phyloP scores from a whole-genome alignment of 2,329 filamentous ascomycete genomes.

The Colletotrichum sp. region DNA sequence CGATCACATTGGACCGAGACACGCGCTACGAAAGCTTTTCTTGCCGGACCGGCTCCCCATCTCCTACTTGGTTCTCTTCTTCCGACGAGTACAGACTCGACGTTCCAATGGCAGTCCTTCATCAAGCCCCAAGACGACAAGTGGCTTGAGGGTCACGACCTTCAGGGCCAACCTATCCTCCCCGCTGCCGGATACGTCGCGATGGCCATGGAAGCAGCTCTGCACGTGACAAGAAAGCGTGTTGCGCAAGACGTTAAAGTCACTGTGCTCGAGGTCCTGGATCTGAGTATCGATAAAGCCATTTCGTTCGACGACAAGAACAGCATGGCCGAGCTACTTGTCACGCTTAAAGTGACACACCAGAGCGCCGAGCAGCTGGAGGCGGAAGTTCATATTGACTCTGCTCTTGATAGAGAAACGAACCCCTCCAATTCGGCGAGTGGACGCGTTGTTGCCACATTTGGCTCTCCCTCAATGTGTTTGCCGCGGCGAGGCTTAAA shows the following conservation, averaged over 20 bases:
- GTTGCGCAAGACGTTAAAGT: not conserved
- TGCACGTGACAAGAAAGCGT: not conserved
- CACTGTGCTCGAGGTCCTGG: not conserved
- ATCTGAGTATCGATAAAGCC: conserved; percentile 5
- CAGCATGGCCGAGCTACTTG: not conserved
- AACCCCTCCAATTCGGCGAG: not conserved
- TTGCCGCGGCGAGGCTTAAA: not conserved
- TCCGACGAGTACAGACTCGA: not conserved
- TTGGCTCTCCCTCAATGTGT: not conserved
- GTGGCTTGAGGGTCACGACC: conserved; percentile 43
- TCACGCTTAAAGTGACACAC: not conserved
- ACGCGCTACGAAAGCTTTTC: not conserved
- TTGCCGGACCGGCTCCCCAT: conserved; percentile 26
- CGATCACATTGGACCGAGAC: conserved; percentile 33
- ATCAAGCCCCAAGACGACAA: conserved; percentile 27
- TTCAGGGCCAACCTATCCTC: conserved; percentile 42
- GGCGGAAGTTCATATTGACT: not conserved
- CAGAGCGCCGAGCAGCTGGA: not conserved
- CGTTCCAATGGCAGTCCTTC: not conserved
- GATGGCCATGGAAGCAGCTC: conserved; percentile 48
- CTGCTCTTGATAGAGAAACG: not conserved
- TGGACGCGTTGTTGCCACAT: not conserved
- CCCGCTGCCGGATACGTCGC: conserved; percentile 47
- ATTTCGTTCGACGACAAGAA: not conserved
- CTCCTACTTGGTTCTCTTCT: conserved; percentile 31